phyloP scores from a whole-genome alignment of 805 yeast genomes.

The Maudiozyma turicensis region DNA sequence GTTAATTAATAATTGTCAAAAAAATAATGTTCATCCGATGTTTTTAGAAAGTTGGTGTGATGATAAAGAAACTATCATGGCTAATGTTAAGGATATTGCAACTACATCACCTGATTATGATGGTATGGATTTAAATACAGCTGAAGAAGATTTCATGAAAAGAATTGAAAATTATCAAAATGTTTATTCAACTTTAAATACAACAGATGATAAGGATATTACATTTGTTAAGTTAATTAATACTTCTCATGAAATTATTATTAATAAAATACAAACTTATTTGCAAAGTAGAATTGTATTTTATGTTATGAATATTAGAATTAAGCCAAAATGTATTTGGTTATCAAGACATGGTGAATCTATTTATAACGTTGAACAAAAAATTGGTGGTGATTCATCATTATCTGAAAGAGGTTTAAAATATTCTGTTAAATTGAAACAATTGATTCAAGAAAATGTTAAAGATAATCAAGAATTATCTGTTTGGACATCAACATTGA shows the following conservation, averaged over 20 bases:
- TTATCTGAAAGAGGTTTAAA: slow-evolving; percentile 74
- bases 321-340: slow-evolving; percentile 88
- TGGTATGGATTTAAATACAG: slow-evolving; percentile 58
- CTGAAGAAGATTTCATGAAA: slow-evolving; percentile 59
- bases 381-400: slow-evolving; percentile 91
- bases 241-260: slow-evolving; percentile 78
- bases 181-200: slow-evolving; percentile 67
- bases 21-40: slow-evolving; percentile 72
- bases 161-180: slow-evolving; percentile 68
- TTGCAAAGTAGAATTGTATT: slow-evolving; percentile 88
- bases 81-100: slow-evolving; percentile 79
- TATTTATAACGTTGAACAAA: slow-evolving; percentile 82
- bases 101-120: slow-evolving; percentile 77
- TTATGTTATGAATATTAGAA: slow-evolving; percentile 91
- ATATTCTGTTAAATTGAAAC: slow-evolving; percentile 76
- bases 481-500: slow-evolving; percentile 92
- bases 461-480: slow-evolving; percentile 61
- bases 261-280: slow-evolving; percentile 80
- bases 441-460: slow-evolving; percentile 50
- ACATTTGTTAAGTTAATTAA: slow-evolving; percentile 85
- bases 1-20: slow-evolving; percentile 52
- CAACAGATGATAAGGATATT: slow-evolving; percentile 46
- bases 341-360: slow-evolving; percentile 94
- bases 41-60: slow-evolving; percentile 90
- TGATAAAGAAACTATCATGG: slow-evolving; percentile 64